These are phyloP conservation scores for Colletotrichum agaves DNA, from an alignment of 2,329 filamentous ascomycete genomes.

Conservation along the genomic window DNA sequence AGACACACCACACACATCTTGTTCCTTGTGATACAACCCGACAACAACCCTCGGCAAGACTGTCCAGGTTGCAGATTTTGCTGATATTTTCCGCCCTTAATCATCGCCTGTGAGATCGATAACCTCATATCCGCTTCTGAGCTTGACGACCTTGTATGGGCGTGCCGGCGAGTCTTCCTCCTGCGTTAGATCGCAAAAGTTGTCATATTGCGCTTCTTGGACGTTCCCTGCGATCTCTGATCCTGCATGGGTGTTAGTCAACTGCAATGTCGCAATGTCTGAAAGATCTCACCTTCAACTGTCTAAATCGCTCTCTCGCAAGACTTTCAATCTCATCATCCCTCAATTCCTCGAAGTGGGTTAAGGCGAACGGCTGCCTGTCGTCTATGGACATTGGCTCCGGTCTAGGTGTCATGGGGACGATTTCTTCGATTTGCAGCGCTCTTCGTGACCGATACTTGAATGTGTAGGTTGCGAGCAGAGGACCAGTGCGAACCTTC, in stretches of 20 bases:
- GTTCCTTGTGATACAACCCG: no score
- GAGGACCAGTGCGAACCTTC: conserved; percentile 29
- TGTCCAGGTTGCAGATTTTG: no score
- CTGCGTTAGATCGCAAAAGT: conserved; percentile 43
- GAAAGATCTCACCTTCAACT: conserved; percentile 41
- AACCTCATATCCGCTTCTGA: conserved; percentile 17
- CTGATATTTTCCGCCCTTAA: background rate
- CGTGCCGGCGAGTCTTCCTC: conserved; percentile 20
- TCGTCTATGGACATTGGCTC: conserved; percentile 26
- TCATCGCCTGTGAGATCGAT: conserved; percentile 37
- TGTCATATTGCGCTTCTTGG: conserved; percentile 43
- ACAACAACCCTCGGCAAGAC: no score
- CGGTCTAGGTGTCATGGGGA: conserved; percentile 42
- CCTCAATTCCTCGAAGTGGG: conserved; percentile 39
- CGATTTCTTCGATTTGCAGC: conserved; percentile 45
- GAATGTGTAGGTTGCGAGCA: conserved; percentile 45
- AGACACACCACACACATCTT: no score
- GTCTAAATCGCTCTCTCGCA: conserved; percentile 44
- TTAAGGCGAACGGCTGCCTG: background rate
- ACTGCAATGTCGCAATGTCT: background rate
- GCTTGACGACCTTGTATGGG: conserved; percentile 29
- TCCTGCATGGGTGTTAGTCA: conserved; percentile 8
- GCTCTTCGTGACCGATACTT: conserved; percentile 49
- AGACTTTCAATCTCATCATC: conserved; percentile 43
- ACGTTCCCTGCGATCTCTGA: conserved; percentile 36